A percentile compares a stretch with the other conserved stretches of the same genome.
Conservation (phyloP, 352 stramenopile genomes). For the Thalassiosira mediterranea region DNA sequence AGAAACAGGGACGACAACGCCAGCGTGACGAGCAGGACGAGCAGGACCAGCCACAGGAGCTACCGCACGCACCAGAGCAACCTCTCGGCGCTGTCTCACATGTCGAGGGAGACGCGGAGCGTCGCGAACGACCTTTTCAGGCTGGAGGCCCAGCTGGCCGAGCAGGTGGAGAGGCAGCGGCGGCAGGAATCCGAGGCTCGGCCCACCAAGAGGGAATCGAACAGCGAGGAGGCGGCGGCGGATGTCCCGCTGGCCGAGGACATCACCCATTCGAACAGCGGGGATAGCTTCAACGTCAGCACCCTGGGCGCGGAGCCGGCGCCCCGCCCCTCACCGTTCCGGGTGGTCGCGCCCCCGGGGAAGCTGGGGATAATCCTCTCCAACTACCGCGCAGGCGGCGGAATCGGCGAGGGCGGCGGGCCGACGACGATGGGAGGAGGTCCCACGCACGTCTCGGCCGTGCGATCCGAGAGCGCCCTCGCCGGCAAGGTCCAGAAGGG, state of each 20-base stretch:
- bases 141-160: slow-evolving; percentile 77
- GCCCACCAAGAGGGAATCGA: background rate
- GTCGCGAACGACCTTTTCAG: slow-evolving; percentile 81
- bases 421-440: slow-evolving; percentile 19
- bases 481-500: slow-evolving; percentile 70
- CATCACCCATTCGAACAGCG: slow-evolving; percentile 2
- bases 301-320: slow-evolving; percentile 35
- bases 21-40: slow-evolving; percentile 50
- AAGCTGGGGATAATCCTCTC: slow-evolving; percentile 82
- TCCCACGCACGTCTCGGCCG: slow-evolving; percentile 72
- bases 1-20: slow-evolving; percentile 28
- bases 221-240: background rate
- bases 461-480: slow-evolving; percentile 71
- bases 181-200: background rate
- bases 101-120: slow-evolving; percentile 74
- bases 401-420: too few relatives aligned
- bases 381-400: slow-evolving; percentile 69
- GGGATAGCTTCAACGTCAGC: slow-evolving; percentile 9
- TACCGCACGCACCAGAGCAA: slow-evolving; percentile 73
- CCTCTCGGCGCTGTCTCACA: slow-evolving; percentile 68
- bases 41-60: slow-evolving; percentile 49
- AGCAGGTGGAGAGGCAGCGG: slow-evolving; percentile 24
- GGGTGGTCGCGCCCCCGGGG: slow-evolving; percentile 68
- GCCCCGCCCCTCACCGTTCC: slow-evolving; percentile 51
- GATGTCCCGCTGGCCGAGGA: background rate